A percentile compares a stretch with the other conserved stretches of the same genome.
Conservation (phyloP, 768 basidiomycete genomes). For the Leccinum barrowsii region DNA sequence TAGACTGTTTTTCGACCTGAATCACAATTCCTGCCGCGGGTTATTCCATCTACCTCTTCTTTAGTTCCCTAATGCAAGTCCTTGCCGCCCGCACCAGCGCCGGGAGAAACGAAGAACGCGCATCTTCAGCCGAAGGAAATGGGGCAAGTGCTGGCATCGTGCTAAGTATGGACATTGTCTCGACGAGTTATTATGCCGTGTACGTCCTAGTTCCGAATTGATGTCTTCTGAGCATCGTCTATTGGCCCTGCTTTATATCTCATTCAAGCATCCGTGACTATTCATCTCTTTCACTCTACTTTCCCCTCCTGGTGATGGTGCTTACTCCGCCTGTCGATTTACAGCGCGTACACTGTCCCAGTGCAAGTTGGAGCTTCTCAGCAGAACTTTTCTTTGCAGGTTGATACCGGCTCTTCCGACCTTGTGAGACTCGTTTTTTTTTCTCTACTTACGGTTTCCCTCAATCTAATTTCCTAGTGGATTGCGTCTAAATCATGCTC, state of each 20-base stretch:
- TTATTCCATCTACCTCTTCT: neutral
- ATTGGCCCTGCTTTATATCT: neutral
- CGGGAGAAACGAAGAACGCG: conserved; percentile 10
- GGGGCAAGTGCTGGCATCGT: conserved; percentile 56
- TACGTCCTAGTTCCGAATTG: conserved; percentile 25
- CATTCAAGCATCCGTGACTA: neutral
- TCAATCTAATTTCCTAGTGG: conserved; percentile 49
- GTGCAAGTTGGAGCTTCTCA: conserved; percentile 47
- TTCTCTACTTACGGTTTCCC: neutral
- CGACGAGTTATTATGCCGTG: conserved; percentile 54
- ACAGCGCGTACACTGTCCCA: conserved; percentile 64
- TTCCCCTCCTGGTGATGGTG: neutral
- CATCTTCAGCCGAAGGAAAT: conserved; percentile 35
- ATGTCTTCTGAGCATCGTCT: neutral
- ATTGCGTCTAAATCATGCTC: conserved; percentile 65
- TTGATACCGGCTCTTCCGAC: conserved; percentile 83
- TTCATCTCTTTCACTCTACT: neutral
- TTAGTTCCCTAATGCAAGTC: conserved; percentile 11
- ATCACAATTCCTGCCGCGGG: neutral
- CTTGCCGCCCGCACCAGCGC: conserved; percentile 2
- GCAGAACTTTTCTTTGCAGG: conserved; percentile 60
- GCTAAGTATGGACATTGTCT: conserved; percentile 53
- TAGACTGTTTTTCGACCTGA: neutral
- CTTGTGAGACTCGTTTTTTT: conserved; percentile 45
- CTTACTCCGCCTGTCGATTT: conserved; percentile 1